Evolutionary conservation across 2,329 filamentous ascomycete genomes (phyloP), one percentile per base, ranked within the genome.

Genomic region (Pestalotiopsis sp.): DNA sequence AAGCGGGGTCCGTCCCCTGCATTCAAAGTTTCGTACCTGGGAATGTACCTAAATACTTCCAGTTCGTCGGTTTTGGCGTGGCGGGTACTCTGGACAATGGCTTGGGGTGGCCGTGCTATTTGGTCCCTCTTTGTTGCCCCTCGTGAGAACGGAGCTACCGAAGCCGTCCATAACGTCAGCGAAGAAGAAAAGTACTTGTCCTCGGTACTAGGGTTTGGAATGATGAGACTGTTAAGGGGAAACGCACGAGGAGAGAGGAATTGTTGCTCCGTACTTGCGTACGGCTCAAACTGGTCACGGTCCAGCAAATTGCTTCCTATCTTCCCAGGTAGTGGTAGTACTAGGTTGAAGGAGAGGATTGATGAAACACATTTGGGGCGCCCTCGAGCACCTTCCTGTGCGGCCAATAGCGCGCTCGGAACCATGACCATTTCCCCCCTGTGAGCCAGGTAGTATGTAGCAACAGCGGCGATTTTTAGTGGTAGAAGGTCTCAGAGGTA

Each of bases 371-470:
- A 17, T 55, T 23, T 55, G 23, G 62, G 39, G 36, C 36, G 20
- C n/a, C 17, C 64, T 65, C 52, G 64, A 65, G 64, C 64, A 65
- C 64, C 64, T 65, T 55, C 64, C 64, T 23, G 36, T 7, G 36
- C 41, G 52, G 64, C 64, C 64, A 65, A 65, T 65, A 55, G 64
- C 41, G 52, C 45, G 41, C 13, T 31, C 49, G 45, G 64, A 41
- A 55, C 41, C 31, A 25, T 58, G 52, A 49, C 64, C 64, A 55
- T 38, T 36, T 9, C 6, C 31, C 31, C 31, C 31, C 31, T 36
- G 31, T 36, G 31, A 36, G 31, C 31, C 31, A 36, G 31, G 31
- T 36, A 36, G 27, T 31, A 31, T 31, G 27, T 31, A 9, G 31
- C 31, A 36, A 9, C 31, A 36, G 31, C 31, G 7, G 7, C 31